Base-by-base conservation (phyloP, 768 basidiomycete genomes). In the Leccinellum rugosiceps region DNA sequence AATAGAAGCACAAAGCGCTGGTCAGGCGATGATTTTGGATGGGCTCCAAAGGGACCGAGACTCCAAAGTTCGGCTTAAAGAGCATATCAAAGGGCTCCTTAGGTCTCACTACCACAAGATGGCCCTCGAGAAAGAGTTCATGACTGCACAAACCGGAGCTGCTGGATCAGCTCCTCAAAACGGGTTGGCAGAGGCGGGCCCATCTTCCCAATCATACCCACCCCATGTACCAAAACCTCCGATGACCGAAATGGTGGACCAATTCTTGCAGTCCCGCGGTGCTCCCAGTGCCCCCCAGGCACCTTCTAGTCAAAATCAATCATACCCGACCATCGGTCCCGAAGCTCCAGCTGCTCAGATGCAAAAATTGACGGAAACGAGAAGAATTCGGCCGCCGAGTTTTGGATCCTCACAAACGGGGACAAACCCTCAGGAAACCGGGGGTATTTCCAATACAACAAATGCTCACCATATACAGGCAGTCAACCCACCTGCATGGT, bases 361-460 rank as follows among this genome's bases (percentile, higher is more conserved):
- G 74, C 78, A 79, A 56, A 83, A 80, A 60, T 57, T 78, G 61
- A 63, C 75, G 5, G 83, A 84, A 50, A 79, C 79, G 65, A 76
- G 75, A 55, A 73, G 73, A 26, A 64, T 70, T 15, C 64, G 62
- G 6, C 59, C 73, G 13, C 71, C 62, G 52, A 52, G 15, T 43
- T 55, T 59, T 31, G 63, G 60, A 48, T 51, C 58, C 21, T 58
- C 60, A 38, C 70, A 63, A 19, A 53, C 72, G 31, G 55, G 61
- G 55, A 26, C 60, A 28, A 49, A 57, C 1, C 46, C 60, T 26
- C 66, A 64, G 34, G 60, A 60, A 25, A 30, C 58, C 25, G 35
- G 38, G 14, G 46, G 25, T 23, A 63, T 45, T 28, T 4, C 59
- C 34, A 54, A 34, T 53, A 9, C 25, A 21, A 21, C 52, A 34